Percentiles rank a stretch among this genome's conserved stretches.
These are phyloP conservation scores for Sarcodon sp. DNA, from an alignment of 768 basidiomycete genomes.

Conservation along the genomic window DNA sequence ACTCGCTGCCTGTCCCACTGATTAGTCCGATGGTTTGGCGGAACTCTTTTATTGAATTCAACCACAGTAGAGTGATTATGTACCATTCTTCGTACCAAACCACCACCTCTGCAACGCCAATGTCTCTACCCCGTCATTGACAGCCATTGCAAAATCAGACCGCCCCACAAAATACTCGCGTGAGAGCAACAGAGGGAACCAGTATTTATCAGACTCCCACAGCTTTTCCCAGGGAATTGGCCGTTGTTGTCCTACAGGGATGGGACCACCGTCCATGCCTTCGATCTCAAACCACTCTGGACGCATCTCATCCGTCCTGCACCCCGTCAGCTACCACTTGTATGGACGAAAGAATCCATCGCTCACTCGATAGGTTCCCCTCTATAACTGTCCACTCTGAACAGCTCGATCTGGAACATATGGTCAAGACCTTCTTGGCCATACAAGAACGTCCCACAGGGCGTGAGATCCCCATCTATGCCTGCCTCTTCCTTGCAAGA, in stretches of 20 bases:
- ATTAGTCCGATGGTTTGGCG: no score
- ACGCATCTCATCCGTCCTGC: conserved; percentile 79
- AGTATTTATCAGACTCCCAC: conserved; percentile 54
- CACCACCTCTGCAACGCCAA: conserved; percentile 20
- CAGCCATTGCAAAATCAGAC: conserved; percentile 22
- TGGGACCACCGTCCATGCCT: background rate
- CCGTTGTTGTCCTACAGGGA: conserved; percentile 7
- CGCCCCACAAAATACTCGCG: conserved; percentile 32
- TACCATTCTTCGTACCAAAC: conserved; percentile 13
- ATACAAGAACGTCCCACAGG: conserved; percentile 58
- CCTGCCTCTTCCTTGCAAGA: conserved; percentile 71
- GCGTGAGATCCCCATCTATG: conserved; percentile 48
- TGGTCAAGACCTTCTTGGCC: conserved; percentile 35
- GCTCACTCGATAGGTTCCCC: conserved; percentile 58
- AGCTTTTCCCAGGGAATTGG: conserved; percentile 49
- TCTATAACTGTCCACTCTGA: conserved; percentile 43
- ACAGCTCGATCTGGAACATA: conserved; percentile 66
- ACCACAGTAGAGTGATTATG: no score
- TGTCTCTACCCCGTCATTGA: conserved; percentile 4
- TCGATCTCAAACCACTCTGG: conserved; percentile 62
- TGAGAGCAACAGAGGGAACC: conserved; percentile 51
- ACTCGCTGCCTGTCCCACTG: no score
- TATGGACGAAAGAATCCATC: conserved; percentile 1
- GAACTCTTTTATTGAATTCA: no score
- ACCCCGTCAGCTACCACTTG: background rate